Evolutionary conservation across 1,284 basidiomycete species (phyloP), one percentile per base, ranked within the genome.

Genomic region (Psilocybe mexicana): DNA sequence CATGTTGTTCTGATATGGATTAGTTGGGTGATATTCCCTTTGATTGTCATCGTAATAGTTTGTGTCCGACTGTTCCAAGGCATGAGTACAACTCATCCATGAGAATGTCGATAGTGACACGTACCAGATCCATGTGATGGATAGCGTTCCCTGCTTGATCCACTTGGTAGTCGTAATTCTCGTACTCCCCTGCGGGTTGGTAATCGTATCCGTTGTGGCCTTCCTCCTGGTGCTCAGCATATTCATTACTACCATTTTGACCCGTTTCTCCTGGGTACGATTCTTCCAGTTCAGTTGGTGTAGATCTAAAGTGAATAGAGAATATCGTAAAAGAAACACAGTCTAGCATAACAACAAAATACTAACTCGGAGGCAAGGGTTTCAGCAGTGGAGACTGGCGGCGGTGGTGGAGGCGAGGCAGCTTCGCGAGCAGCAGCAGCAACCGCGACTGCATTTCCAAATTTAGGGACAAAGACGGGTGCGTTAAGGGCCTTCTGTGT

Each of bases 391-490:
- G 50, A 24, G n/a, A 50, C 35, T 23, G 49, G 52, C 12, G 52
- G 45, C 4, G 50, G 8, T 4, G 68, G 64, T n/a, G 64, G 55
- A 18, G 72, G 66, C 52, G 69, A 55, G 43, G 62, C 52, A n/a
- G 51, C 57, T 25, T 60, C 52, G 46, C 57, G 68, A 5, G 52
- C 42, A 38, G 44, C 50, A 23, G 71, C 65, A 24, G 59, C 59
- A 33, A 55, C 49, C 1, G 49, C 52, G 23, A 57, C 57, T 4
- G 59, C 60, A 38, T 59, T 56, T 11, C 62, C 54, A 24, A 80
- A 74, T 71, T 92, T 93, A 36, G 93, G 93, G 24, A 95, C 86
- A 63, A 95, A 95, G 43, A 94, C 87, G 40, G 93, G 92, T 0
- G 93, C 93, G 67, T 92, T 86, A 59, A 88, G 79, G 10, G 87